These are phyloP conservation scores for Euphorbia corollata DNA, from an alignment of 441 rosid species.

Conservation along the genomic window DNA sequence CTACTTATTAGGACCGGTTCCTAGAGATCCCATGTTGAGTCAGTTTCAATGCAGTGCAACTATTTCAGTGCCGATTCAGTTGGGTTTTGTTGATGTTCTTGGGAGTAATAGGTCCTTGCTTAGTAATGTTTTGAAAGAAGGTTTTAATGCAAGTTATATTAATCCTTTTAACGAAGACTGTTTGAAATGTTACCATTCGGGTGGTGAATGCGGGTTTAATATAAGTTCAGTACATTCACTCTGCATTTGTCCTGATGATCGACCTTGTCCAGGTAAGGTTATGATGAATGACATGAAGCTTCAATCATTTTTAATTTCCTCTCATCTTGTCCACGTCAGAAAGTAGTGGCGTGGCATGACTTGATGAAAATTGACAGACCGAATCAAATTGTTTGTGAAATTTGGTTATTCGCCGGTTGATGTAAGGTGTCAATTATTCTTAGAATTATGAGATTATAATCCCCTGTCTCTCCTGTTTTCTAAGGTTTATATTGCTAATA, in stretches of 20 bases:
- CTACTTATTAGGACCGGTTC: slow-evolving; percentile 18
- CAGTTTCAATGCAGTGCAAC: slow-evolving; percentile 15
- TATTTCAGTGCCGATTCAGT: slow-evolving; percentile 20
- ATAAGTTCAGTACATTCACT: slow-evolving; percentile 17
- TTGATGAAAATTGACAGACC: background rate
- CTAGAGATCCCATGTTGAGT: slow-evolving; percentile 13
- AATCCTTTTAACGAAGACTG: slow-evolving; percentile 25
- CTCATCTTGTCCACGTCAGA: background rate
- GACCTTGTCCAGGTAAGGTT: slow-evolving; percentile 30
- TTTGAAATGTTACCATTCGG: slow-evolving; percentile 12
- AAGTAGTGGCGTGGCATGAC: background rate
- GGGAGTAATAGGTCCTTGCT: slow-evolving; percentile 17
- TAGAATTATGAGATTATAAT: background rate
- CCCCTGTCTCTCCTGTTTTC: background rate
- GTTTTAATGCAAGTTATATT: slow-evolving; percentile 24
- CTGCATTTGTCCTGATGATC: slow-evolving; percentile 36
- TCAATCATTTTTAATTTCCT: too few species aligned
- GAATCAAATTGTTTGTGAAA: background rate
- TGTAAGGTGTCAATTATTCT: background rate
- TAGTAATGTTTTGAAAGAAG: slow-evolving; percentile 28
- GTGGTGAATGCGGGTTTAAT: slow-evolving; percentile 35
- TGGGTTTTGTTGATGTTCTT: slow-evolving; percentile 2
- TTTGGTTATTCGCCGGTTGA: too few species aligned
- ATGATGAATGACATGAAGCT: too few species aligned
- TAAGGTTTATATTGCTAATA: background rate